phyloP scores from a whole-genome alignment of 1,139 yeast species.

The Pneumocystis oryctolagi region DNA sequence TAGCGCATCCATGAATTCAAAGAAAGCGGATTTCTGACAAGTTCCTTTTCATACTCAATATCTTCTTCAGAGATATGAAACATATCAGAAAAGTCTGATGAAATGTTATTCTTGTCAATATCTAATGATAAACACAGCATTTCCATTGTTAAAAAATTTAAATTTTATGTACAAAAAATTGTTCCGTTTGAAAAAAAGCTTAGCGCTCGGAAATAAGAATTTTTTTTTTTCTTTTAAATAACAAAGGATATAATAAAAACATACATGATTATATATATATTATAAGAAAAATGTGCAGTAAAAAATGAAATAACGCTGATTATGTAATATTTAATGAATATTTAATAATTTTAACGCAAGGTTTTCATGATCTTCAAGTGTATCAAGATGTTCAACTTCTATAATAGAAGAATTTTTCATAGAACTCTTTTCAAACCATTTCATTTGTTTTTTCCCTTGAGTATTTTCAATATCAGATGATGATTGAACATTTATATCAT shows the following conservation, averaged over 20 bases:
- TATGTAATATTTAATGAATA: not conserved
- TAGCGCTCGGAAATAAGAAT: no score
- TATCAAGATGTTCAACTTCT: constrained; percentile 76
- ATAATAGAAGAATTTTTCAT: constrained; percentile 29
- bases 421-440: constrained; percentile 38
- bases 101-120: not conserved
- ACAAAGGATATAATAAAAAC: not conserved
- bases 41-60: constrained; percentile 33
- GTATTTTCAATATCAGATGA: not conserved
- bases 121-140: not conserved
- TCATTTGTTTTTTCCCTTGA: constrained; percentile 33
- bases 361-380: constrained; percentile 86
- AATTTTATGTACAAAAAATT: not conserved
- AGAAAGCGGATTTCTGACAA: constrained; percentile 33
- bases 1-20: constrained; percentile 42
- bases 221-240: no score
- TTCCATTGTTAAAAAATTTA: not conserved
- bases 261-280: no score
- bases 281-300: not conserved
- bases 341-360: constrained; percentile 54
- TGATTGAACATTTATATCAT: not conserved
- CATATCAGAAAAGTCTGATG: not conserved
- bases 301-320: not conserved
- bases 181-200: no score
- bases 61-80: constrained; percentile 25